Evolutionary conservation across 2,329 filamentous ascomycete species (phyloP), one percentile per base, ranked within the genome.

Genomic region (Thielaviopsis ethacetica): DNA sequence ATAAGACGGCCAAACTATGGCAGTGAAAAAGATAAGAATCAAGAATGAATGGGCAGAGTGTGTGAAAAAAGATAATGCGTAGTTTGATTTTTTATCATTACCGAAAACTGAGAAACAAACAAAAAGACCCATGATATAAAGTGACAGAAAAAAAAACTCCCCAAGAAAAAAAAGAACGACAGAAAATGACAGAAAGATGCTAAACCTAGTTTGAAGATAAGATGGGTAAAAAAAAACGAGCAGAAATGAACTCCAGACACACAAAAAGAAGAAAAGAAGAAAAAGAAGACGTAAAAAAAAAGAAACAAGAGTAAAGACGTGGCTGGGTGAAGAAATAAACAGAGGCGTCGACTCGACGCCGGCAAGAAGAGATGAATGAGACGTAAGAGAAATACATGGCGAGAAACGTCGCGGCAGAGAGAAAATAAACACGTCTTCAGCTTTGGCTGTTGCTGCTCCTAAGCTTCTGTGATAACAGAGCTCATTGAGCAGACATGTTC

Each of bases 391-490:
- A 58, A 50, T 57, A 54, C 50, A 26, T 53, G 53, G 52, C 51
- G 56, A 58, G 41, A 38, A 50, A 9, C n/a, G 30, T 34, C 10
- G 30, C 10, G 10, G 53, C 55, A 30, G 22, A 56, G 34, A 53
- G 44, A 22, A 57, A 59, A 34, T 50, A 58, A 60, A 62, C 17
- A 15, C 3, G 30, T 34, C 30, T 34, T 34, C 10, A 34, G 7
- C 30, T 9, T 12, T 12, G 30, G 30, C 7, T 34, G 30, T 34
- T 34, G 30, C 7, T 34, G 2, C 7, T 34, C 30, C 30, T 6
- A 34, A 44, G 38, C 17, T 44, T 10, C 4, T n/a, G 38, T 44
- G 38, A 44, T 44, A 49, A 30, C 59, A 62, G 50, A 64, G 62
- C 56, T 57, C 56, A 2, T 34, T 34, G 6, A 34, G 30, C 30